A percentile compares a stretch with the other conserved stretches of the same genome.
Conservation (phyloP, 192 early-diverging fungal genomes). For the Coemansia sp. region DNA sequence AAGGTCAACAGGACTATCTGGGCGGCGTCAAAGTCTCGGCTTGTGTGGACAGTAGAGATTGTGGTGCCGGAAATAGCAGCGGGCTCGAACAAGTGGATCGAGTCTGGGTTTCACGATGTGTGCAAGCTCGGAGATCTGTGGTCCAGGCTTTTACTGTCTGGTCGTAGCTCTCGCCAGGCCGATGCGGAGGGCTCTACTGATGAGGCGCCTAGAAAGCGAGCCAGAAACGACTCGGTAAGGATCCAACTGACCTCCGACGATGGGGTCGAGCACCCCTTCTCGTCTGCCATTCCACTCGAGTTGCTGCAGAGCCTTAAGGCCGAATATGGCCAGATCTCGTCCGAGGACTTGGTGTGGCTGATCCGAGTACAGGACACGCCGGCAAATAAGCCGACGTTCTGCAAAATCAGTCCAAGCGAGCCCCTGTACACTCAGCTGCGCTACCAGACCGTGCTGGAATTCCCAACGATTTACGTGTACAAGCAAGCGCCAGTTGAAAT, state of each 20-base stretch:
- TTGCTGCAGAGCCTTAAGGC: neutral
- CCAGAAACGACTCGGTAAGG: constrained; percentile 8
- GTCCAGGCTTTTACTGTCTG: constrained; percentile 14
- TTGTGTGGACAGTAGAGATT: constrained; percentile 39
- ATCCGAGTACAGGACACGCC: constrained; percentile 30
- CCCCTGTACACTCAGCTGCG: constrained; percentile 51
- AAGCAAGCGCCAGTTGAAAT: constrained; percentile 4
- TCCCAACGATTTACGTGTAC: constrained; percentile 54
- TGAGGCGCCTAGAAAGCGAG: constrained; percentile 15
- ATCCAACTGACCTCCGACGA: constrained; percentile 47
- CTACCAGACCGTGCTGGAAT: constrained; percentile 58
- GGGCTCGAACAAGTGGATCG: constrained; percentile 17
- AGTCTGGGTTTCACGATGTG: constrained; percentile 39
- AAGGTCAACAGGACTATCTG: constrained; percentile 37
- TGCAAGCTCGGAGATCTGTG: constrained; percentile 31
- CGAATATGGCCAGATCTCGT: neutral
- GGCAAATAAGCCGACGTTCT: constrained; percentile 57
- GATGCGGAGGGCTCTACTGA: neutral
- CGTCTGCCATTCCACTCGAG: constrained; percentile 13
- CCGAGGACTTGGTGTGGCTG: constrained; percentile 12
- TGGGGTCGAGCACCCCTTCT: constrained; percentile 46
- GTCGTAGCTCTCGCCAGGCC: neutral
- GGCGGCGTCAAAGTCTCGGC: constrained; percentile 24
- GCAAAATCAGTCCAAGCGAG: constrained; percentile 32
- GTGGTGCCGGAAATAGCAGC: constrained; percentile 15